A percentile compares a stretch with the other conserved stretches of the same genome.
Conservation (phyloP, 768 basidiomycete genomes). For the Termitomyces sp. region DNA sequence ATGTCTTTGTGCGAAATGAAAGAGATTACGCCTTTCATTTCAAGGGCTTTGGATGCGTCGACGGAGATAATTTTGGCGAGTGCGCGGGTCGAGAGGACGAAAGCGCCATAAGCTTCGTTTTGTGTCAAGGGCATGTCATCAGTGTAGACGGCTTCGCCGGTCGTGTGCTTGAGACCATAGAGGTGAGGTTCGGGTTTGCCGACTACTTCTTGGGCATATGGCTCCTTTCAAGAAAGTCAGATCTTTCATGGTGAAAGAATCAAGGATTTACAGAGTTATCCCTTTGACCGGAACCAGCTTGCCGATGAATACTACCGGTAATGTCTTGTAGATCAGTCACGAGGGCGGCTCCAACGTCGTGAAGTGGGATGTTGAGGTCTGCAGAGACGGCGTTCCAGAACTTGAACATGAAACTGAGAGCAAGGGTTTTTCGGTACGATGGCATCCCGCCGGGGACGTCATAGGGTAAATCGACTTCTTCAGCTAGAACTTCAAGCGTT, state of each 20-base stretch:
- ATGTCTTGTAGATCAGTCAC: constrained; percentile 3
- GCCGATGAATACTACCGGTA: constrained; percentile 10
- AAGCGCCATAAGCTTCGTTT: constrained; percentile 10
- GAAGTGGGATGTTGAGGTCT: constrained; percentile 7
- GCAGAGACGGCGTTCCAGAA: constrained; percentile 14
- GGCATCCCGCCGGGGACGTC: constrained; percentile 15
- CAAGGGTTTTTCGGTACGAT: constrained; percentile 12
- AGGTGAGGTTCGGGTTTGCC: constrained; percentile 13
- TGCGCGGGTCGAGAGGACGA: constrained; percentile 9
- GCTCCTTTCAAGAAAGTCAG: constrained; percentile 9
- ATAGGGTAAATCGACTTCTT: constrained; percentile 9
- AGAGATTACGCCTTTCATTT: constrained; percentile 8
- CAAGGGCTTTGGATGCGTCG: constrained; percentile 8
- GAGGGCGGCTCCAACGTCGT: neutral
- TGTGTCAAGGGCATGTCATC: constrained; percentile 11
- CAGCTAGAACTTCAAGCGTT: constrained; percentile 6
- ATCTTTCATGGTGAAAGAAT: no score
- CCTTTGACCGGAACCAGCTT: constrained; percentile 4
- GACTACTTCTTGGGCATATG: constrained; percentile 13
- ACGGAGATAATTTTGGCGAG: constrained; percentile 13
- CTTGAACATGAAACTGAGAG: constrained; percentile 14
- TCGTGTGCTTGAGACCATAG: constrained; percentile 13
- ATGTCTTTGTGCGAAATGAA: constrained; percentile 10
- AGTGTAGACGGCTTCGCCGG: constrained; percentile 12
- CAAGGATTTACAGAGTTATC: constrained; percentile 8